Percentiles rank a stretch among this genome's conserved stretches.
These are phyloP conservation scores for Russula olivacea DNA, from an alignment of 768 basidiomycete species.

Conservation along the genomic window DNA sequence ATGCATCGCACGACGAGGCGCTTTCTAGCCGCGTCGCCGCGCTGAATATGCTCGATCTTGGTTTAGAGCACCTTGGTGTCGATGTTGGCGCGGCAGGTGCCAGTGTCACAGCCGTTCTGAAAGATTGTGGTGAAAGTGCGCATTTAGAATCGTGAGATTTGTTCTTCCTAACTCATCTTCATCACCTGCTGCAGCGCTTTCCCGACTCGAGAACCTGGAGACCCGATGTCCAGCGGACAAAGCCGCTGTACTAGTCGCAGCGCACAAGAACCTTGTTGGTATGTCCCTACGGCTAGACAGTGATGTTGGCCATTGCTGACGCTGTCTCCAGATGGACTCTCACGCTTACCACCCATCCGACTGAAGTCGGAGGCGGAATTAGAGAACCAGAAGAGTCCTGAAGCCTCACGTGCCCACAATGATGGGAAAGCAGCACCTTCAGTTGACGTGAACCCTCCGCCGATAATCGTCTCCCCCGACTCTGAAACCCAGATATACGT, in stretches of 20 bases:
- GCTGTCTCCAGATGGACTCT: conserved; percentile 55
- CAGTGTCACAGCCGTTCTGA: conserved; percentile 58
- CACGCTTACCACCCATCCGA: conserved; percentile 64
- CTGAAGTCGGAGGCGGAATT: conserved; percentile 59
- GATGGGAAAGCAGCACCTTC: conserved; percentile 10
- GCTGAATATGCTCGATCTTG: conserved; percentile 84
- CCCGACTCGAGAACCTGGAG: conserved; percentile 41
- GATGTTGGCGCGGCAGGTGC: conserved; percentile 52
- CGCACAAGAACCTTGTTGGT: conserved; percentile 87
- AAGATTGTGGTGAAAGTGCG: conserved; percentile 69
- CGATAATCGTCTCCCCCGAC: conserved; percentile 27
- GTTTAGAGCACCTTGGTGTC: conserved; percentile 84
- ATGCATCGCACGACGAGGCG: conserved; percentile 84
- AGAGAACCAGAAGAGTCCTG: conserved; percentile 33
- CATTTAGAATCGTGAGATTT: neutral
- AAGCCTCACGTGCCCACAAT: conserved; percentile 24
- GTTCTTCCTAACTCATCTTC: conserved; percentile 19
- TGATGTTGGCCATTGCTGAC: neutral
- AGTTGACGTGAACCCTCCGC: conserved; percentile 21
- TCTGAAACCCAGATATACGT: conserved; percentile 17
- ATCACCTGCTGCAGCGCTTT: conserved; percentile 38
- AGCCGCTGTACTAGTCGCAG: conserved; percentile 69
- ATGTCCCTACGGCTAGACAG: conserved; percentile 27
- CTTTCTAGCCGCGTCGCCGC: conserved; percentile 86
- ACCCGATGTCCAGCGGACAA: conserved; percentile 70